Percentiles rank a stretch among this genome's conserved stretches.
phyloP scores from a whole-genome alignment of 352 stramenopile species.

The Aphanomyces stellatus region DNA sequence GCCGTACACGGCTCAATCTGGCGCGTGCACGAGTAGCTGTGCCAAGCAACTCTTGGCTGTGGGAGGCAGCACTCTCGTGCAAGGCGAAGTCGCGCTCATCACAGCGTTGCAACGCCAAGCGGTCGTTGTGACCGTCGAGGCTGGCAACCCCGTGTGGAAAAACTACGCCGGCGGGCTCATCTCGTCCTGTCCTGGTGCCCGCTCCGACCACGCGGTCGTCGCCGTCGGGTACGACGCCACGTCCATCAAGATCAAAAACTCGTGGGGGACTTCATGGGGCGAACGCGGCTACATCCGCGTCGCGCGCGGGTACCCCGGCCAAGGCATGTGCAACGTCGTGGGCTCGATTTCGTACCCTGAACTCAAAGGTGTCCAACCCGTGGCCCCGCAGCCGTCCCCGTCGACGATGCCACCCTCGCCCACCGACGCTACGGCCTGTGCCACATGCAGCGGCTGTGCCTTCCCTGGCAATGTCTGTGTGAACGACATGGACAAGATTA shows the following conservation, averaged over 20 bases:
- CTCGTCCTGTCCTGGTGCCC: conserved; percentile 27
- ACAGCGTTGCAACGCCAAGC: conserved; percentile 38
- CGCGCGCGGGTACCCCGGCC: conserved; percentile 39
- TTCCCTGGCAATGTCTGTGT: no score
- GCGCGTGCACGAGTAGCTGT: background rate
- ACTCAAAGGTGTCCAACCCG: no score
- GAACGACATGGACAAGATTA: no score
- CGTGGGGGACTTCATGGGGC: conserved; percentile 90
- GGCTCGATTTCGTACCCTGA: background rate
- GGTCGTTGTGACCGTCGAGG: conserved; percentile 53
- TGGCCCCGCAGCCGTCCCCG: no score
- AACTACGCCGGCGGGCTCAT: conserved; percentile 53
- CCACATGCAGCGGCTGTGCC: no score
- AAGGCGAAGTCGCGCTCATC: conserved; percentile 34
- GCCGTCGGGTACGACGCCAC: conserved; percentile 50
- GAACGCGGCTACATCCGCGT: conserved; percentile 90
- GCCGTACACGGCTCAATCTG: conserved; percentile 24
- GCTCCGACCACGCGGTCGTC: conserved; percentile 40
- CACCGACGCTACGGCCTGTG: no score
- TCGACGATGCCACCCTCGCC: no score
- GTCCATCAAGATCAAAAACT: conserved; percentile 97
- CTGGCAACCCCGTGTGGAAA: conserved; percentile 48
- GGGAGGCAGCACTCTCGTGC: conserved; percentile 22
- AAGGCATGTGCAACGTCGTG: background rate
- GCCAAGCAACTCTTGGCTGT: background rate